Evolutionary conservation across 2,329 filamentous ascomycete species (phyloP).

Genomic region (Hymenoscyphus infarciens): DNA sequence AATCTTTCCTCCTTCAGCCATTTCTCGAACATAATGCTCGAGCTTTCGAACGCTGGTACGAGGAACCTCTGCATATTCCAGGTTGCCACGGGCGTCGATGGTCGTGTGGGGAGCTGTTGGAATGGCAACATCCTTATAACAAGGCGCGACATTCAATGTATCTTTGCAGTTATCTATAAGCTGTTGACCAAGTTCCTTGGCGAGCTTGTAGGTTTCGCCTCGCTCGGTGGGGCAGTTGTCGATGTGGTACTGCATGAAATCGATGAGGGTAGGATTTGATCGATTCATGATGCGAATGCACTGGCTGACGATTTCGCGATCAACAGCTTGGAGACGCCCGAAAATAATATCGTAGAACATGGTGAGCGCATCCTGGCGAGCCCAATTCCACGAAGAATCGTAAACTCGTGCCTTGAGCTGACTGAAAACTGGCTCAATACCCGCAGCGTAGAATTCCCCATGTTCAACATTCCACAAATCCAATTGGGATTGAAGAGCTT

Average conservation of each 20-base stretch:
- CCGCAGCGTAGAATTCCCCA: conserved; percentile 90
- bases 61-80: conserved; percentile 86
- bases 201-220: conserved; percentile 96
- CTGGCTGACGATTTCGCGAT: conserved; percentile 96
- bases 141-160: conserved; percentile 75
- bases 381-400: conserved; percentile 99
- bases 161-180: conserved; percentile 98
- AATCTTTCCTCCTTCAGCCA: conserved; percentile 97
- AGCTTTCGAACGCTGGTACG: conserved; percentile 90
- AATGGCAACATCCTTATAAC: conserved; percentile 92
- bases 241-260: conserved; percentile 99
- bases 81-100: conserved; percentile 87
- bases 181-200: conserved; percentile 87
- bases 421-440: conserved; percentile 92
- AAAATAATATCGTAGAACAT: conserved; percentile 99
- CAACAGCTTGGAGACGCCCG: conserved; percentile 84
- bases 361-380: conserved; percentile 89
- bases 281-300: conserved; percentile 99
- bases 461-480: conserved; percentile 96
- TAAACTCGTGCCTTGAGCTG: conserved; percentile 92
- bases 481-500: conserved; percentile 84
- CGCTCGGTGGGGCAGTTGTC: conserved; percentile 96
- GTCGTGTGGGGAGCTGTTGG: conserved; percentile 90
- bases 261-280: conserved; percentile 89
- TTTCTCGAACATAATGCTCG: conserved; percentile 96